phyloP scores from a whole-genome alignment of 2,329 filamentous ascomycete species.

The Cladosporium sphaerospermum region DNA sequence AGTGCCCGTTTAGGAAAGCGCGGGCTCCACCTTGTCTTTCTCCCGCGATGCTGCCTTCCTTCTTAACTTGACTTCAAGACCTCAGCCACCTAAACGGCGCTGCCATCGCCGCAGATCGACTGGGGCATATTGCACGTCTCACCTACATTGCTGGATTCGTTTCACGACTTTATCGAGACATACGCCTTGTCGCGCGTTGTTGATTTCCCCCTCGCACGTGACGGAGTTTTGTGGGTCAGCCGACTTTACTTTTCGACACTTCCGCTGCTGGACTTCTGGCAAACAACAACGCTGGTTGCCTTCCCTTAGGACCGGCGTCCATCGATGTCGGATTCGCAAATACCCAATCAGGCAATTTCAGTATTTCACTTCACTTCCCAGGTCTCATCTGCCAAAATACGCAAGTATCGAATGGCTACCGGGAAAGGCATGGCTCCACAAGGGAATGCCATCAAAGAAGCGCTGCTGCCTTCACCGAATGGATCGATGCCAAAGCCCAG shows the following conservation, averaged over 20 bases:
- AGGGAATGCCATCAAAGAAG: background rate
- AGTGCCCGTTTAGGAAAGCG: constrained; percentile 10
- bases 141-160: background rate
- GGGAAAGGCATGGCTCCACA: constrained; percentile 21
- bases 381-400: constrained; percentile 24
- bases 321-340: background rate
- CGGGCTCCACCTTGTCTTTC: constrained; percentile 3
- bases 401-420: constrained; percentile 24
- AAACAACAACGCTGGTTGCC: constrained; percentile 5
- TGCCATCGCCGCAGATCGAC: background rate
- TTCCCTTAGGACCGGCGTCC: background rate
- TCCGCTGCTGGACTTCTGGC: constrained; percentile 7
- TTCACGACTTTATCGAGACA: background rate
- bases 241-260: constrained; percentile 12
- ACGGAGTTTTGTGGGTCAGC: constrained; percentile 9
- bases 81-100: too few relatives aligned
- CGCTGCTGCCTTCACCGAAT: background rate
- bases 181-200: background rate
- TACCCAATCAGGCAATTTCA: constrained; percentile 11
- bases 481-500: background rate
- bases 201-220: background rate
- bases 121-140: background rate
- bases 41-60: background rate
- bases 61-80: background rate
- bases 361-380: constrained; percentile 26